Evolutionary conservation across 2,329 filamentous ascomycete species (phyloP), one percentile per base, ranked within the genome.

Genomic region (Biscogniauxia mediterranea): DNA sequence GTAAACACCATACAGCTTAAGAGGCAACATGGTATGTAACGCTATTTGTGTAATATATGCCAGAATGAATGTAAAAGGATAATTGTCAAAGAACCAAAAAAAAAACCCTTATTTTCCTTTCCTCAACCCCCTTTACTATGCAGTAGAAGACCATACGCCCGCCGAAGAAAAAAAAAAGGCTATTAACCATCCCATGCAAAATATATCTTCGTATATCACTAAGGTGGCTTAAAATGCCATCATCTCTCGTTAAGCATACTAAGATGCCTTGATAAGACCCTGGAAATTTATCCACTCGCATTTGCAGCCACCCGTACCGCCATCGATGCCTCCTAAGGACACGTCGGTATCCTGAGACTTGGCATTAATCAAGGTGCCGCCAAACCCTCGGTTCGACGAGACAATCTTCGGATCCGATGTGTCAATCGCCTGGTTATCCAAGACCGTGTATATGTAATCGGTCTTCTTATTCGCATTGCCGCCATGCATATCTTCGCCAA

Each of bases 401-500:
- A 86, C 74, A 5, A 85, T 69, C 61, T 77, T 74, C 2, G 78
- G 76, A 49, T 80, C 77, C 26, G 74, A 73, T 56, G 71, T 68
- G 53, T 81, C 71, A 57, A 87, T 78, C 55, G 75, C 70, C 69
- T 81, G 77, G 25, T 79, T 70, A 25, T 78, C 75, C 55, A 81
- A 73, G 60, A 89, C 79, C 2, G 74, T 75, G 71, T 84, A 83
- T 54, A 80, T 78, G 75, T 83, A 88, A 2, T 83, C 75, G 51
- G 82, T 77, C 75, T 89, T 89, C 66, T 74, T 73, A 13, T 69
- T 67, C 6, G 77, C 73, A 67, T 85, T 72, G 15, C 87, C 87
- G 50, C 87, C 87, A 68, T 89, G 87, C 53, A 85, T 84, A 72
- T 89, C 87, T 63, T 83, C 78, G 19, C 80, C 82, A 52, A 89